Percentiles rank a stretch among this genome's conserved stretches.
These are phyloP conservation scores for Fusarium protoensiforme DNA, from an alignment of 2,329 filamentous ascomycete genomes.

Conservation along the genomic window DNA sequence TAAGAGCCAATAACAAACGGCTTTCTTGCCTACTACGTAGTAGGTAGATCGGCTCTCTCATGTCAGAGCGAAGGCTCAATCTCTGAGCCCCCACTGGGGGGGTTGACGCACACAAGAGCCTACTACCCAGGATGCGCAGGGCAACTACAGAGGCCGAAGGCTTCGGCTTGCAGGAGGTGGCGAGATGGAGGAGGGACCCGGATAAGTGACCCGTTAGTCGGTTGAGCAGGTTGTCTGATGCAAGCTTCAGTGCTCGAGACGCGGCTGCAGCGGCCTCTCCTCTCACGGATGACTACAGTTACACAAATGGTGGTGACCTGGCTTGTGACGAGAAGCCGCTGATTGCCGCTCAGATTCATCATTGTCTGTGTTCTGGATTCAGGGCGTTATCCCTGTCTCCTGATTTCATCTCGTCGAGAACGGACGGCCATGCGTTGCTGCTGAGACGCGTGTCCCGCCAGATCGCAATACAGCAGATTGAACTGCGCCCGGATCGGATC, in stretches of 20 bases:
- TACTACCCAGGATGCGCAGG: not conserved
- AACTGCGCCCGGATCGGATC: not conserved
- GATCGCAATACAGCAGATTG: not conserved
- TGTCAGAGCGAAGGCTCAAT: not conserved
- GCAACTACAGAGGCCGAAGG: conserved; percentile 5
- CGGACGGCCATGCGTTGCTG: not conserved
- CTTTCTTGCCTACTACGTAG: not conserved
- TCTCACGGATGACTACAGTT: not conserved
- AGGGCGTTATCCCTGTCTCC: not conserved
- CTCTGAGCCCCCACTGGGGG: not conserved
- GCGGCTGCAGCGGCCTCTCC: not conserved
- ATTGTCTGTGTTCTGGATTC: not conserved
- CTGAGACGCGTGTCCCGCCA: not conserved
- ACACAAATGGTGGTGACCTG: not conserved
- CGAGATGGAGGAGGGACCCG: not conserved
- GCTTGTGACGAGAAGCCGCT: not conserved
- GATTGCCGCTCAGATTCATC: not conserved
- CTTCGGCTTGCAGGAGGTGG: not conserved
- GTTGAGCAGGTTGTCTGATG: not conserved
- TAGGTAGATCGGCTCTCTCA: not conserved
- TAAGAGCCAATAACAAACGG: not conserved
- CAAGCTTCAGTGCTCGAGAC: not conserved
- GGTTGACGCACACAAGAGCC: not conserved
- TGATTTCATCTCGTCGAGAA: not conserved
- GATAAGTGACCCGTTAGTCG: not conserved